phyloP scores from a whole-genome alignment of 176 grass and related monocot genomes.

The Hordeum vulgare region DNA sequence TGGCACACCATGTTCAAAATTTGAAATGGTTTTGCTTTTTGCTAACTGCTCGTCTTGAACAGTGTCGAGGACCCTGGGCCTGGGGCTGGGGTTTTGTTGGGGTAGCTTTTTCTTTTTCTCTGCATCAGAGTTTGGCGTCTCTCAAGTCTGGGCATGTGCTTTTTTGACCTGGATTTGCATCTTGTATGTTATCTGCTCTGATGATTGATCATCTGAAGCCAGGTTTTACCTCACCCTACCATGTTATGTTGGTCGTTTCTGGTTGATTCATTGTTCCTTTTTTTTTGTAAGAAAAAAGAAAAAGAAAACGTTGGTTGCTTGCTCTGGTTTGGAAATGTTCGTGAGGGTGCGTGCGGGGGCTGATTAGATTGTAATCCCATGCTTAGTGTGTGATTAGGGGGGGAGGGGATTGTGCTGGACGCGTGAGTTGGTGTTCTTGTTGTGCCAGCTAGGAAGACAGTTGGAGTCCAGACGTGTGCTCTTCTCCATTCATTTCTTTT shows the following conservation, averaged over 20 bases:
- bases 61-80: background rate
- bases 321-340: background rate
- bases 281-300: background rate
- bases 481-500: background rate
- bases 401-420: conserved; percentile 32
- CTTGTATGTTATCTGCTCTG: background rate
- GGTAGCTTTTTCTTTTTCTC: background rate
- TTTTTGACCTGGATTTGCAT: conserved; percentile 1
- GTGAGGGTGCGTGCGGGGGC: conserved; percentile 9
- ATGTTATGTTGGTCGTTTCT: conserved; percentile 1
- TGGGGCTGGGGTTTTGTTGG: background rate
- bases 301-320: background rate
- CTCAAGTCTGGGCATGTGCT: background rate
- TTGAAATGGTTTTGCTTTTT: conserved; percentile 25
- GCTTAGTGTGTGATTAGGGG: conserved; percentile 44
- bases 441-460: conserved; percentile 39
- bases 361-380: conserved; percentile 39
- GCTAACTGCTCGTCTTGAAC: background rate
- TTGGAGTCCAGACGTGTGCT: conserved; percentile 25
- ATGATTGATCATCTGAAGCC: background rate
- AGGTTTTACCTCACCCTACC: background rate
- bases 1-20: conserved; percentile 18
- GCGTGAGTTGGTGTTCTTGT: conserved; percentile 47
- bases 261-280: background rate
- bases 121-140: conserved; percentile 1